Conservation (phyloP, 2,329 filamentous ascomycete genomes). For the Venturia effusa region DNA sequence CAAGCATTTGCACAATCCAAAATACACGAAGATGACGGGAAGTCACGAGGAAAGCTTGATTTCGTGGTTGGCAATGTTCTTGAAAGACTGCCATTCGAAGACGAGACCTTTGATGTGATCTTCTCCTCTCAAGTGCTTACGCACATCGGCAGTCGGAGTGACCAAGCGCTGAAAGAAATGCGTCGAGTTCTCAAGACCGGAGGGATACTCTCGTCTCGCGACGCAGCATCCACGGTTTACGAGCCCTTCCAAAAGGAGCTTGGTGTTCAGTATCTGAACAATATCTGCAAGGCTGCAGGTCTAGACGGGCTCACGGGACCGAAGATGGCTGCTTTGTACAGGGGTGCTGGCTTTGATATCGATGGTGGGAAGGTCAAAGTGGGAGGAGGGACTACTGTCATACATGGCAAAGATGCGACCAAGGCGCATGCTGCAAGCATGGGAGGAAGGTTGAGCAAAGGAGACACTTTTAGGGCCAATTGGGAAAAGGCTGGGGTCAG, state of each 20-base stretch:
- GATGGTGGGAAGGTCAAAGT: conserved; percentile 8
- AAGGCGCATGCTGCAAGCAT: neutral
- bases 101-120: conserved; percentile 48
- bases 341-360: conserved; percentile 8
- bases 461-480: conserved; percentile 1
- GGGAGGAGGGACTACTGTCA: neutral
- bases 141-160: conserved; percentile 42
- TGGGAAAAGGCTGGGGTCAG: conserved; percentile 7
- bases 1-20: conserved; percentile 13
- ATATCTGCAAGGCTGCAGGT: neutral
- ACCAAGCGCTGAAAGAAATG: conserved; percentile 42
- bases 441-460: neutral
- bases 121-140: conserved; percentile 48
- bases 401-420: neutral
- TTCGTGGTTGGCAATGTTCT: conserved; percentile 31
- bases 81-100: conserved; percentile 29
- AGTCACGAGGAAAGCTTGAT: conserved; percentile 24
- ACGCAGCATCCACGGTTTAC: conserved; percentile 12
- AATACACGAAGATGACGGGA: neutral
- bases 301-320: neutral
- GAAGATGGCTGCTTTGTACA: neutral
- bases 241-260: neutral
- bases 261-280: neutral
- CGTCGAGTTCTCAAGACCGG: conserved; percentile 40
- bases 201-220: conserved; percentile 40